A percentile compares a stretch with the other conserved stretches of the same genome.
Evolutionary conservation across 2,329 filamentous ascomycete genomes (phyloP).

Genomic region (Cladorrhinum sp.): DNA sequence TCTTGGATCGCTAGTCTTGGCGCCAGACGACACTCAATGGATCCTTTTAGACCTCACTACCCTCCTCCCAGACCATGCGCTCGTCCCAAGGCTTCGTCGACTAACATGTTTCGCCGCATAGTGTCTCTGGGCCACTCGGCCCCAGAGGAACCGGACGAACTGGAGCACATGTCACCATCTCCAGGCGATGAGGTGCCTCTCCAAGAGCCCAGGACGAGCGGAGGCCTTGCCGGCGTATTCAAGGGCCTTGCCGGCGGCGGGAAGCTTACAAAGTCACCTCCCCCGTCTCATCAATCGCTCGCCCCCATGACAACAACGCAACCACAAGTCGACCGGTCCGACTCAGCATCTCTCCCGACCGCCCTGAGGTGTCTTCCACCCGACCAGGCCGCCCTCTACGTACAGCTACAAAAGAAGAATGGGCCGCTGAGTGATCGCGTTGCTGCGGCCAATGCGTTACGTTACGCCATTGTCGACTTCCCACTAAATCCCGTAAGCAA

Average conservation of each 20-base stretch:
- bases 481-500: conserved; percentile 49
- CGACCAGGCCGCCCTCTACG: conserved; percentile 53
- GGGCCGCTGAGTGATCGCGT: conserved; percentile 53
- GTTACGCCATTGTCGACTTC: conserved; percentile 55
- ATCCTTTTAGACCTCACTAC: not conserved
- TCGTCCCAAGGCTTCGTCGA: conserved; percentile 16
- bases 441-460: conserved; percentile 56
- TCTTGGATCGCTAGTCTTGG: conserved; percentile 15
- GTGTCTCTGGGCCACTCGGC: conserved; percentile 43
- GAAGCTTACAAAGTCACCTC: conserved; percentile 51
- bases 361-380: conserved; percentile 45
- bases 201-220: conserved; percentile 53
- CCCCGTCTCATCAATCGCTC: conserved; percentile 41
- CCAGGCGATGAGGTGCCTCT: conserved; percentile 55
- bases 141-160: conserved; percentile 37
- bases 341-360: conserved; percentile 37
- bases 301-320: conserved; percentile 33
- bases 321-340: conserved; percentile 43
- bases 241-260: conserved; percentile 55
- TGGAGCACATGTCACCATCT: conserved; percentile 57
- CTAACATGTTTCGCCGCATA: conserved; percentile 45
- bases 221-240: conserved; percentile 62
- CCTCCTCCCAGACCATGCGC: not conserved
- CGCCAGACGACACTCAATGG: conserved; percentile 11
- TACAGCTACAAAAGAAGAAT: conserved; percentile 52